Conservation (phyloP, 148 eudicot genomes). For the Nepenthes gracilis region DNA sequence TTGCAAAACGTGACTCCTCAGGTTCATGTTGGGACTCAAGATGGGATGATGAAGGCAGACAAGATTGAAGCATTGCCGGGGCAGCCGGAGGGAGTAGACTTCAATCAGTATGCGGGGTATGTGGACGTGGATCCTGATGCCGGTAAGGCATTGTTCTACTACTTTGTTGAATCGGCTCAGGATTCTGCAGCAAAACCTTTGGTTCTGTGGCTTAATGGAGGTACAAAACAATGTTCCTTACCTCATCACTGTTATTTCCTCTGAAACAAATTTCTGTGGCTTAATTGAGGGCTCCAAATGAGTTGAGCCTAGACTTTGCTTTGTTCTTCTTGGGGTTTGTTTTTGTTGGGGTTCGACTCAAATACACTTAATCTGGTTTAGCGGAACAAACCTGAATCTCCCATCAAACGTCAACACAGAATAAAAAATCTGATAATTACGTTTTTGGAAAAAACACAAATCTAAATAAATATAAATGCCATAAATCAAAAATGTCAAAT, state of each 20-base stretch:
- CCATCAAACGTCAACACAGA: too few species aligned
- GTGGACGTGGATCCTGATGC: constrained; percentile 10
- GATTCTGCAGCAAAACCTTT: constrained; percentile 9
- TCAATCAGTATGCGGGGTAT: constrained; percentile 17
- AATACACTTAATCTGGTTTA: too few species aligned
- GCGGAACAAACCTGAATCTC: too few species aligned
- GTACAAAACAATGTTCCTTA: constrained; percentile 1
- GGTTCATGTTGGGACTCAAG: background rate
- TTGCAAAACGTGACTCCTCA: background rate
- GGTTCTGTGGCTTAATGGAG: constrained; percentile 24
- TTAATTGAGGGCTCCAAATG: too few species aligned
- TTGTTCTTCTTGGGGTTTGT: too few species aligned
- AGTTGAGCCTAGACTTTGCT: too few species aligned
- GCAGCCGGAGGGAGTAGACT: constrained; percentile 18
- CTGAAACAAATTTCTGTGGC: background rate
- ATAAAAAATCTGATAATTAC: too few species aligned
- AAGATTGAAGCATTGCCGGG: constrained; percentile 17
- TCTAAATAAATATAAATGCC: too few species aligned
- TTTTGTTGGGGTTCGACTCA: too few species aligned
- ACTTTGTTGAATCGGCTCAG: constrained; percentile 12
- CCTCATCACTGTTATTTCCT: background rate
- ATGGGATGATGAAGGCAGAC: background rate
- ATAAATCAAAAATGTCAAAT: too few species aligned
- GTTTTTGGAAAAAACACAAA: too few species aligned
- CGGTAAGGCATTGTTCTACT: constrained; percentile 17